A percentile compares a stretch with the other conserved stretches of the same genome.
These are phyloP conservation scores for Amanita thiersii DNA, from an alignment of 768 basidiomycete genomes.

Conservation along the genomic window DNA sequence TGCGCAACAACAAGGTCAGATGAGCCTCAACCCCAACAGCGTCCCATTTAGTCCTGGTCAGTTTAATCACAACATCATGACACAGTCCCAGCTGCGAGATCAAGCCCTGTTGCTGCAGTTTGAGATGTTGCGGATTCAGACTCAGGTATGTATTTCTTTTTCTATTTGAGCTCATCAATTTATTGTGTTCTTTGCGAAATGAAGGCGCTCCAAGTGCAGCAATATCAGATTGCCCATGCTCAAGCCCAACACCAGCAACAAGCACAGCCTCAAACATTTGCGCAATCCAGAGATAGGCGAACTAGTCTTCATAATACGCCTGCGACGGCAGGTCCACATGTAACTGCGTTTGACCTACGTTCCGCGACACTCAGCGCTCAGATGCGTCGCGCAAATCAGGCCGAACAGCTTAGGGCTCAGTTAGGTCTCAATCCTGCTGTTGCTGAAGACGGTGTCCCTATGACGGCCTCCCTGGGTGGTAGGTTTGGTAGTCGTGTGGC, in stretches of 20 bases:
- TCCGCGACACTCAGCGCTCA: conserved; percentile 47
- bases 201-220: conserved; percentile 66
- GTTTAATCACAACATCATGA: conserved; percentile 23
- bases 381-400: conserved; percentile 61
- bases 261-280: conserved; percentile 26
- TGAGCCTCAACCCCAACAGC: conserved; percentile 46
- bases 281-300: conserved; percentile 38
- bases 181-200: conserved; percentile 11
- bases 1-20: conserved; percentile 47
- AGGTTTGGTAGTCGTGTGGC: conserved; percentile 63
- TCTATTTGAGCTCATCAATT: conserved; percentile 12
- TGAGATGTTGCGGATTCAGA: conserved; percentile 78
- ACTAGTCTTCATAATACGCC: conserved; percentile 42
- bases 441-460: conserved; percentile 57
- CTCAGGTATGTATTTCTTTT: conserved; percentile 20
- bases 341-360: conserved; percentile 57
- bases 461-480: conserved; percentile 75
- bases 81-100: conserved; percentile 41
- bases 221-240: conserved; percentile 60
- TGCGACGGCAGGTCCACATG: conserved; percentile 66
- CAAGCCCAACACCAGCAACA: conserved; percentile 44
- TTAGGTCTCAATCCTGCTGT: conserved; percentile 35
- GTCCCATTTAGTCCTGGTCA: conserved; percentile 39
- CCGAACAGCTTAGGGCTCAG: conserved; percentile 57
- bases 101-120: conserved; percentile 75